A percentile compares a stretch with the other conserved stretches of the same genome.
These are phyloP conservation scores for Begonia loranthoides DNA, from an alignment of 306 rosid genomes.

Conservation along the genomic window DNA sequence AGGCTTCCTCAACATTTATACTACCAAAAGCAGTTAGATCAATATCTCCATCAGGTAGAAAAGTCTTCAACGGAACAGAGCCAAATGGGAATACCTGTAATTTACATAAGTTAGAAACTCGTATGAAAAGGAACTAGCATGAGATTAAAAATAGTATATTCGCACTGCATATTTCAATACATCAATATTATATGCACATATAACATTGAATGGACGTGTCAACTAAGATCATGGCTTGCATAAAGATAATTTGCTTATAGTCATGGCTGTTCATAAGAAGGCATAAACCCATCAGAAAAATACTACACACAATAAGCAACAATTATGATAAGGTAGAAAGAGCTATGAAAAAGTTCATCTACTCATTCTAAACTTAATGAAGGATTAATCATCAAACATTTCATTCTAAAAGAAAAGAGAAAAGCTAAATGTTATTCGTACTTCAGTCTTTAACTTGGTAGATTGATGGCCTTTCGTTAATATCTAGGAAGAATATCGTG, in stretches of 20 bases:
- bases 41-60: slow-evolving; percentile 92
- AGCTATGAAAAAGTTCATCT: not conserved
- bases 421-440: not conserved
- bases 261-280: too few relatives aligned
- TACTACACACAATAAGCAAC: not conserved
- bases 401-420: not conserved
- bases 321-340: not conserved
- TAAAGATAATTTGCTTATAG: too few relatives aligned
- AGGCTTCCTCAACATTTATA: slow-evolving; percentile 44
- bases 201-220: not conserved
- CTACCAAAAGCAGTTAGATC: slow-evolving; percentile 57
- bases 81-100: slow-evolving; percentile 78
- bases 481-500: not conserved
- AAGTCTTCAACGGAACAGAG: slow-evolving; percentile 84
- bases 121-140: slow-evolving; percentile 3
- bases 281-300: too few relatives aligned
- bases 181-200: not conserved
- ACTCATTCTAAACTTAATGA: too few relatives aligned
- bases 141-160: not conserved
- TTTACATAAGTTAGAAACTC: not conserved
- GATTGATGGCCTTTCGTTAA: not conserved
- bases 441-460: too few relatives aligned
- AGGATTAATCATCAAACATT: not conserved
- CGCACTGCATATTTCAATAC: not conserved
- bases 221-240: too few relatives aligned